Evolutionary conservation across 768 basidiomycete species (phyloP).

Genomic region (Macrolepiota fuliginosa): DNA sequence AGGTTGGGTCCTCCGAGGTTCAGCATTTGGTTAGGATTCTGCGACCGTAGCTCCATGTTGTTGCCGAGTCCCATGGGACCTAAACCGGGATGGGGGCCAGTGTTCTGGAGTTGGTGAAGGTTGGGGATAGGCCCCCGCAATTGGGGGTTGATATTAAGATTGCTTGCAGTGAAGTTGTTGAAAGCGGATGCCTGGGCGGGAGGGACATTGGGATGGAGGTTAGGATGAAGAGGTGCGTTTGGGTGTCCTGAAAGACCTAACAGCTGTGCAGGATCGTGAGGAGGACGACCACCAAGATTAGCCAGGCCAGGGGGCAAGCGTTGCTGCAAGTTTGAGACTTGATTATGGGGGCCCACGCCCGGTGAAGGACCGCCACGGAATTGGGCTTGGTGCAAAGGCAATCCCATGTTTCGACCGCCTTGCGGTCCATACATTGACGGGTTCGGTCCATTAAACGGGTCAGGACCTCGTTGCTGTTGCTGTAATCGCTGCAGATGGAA

Average conservation of each 20-base stretch:
- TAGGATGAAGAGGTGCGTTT: constrained; percentile 42
- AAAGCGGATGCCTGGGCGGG: constrained; percentile 41
- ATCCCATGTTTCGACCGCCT: constrained; percentile 47
- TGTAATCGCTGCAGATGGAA: constrained; percentile 59
- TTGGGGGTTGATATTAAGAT: constrained; percentile 44
- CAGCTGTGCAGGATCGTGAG: constrained; percentile 74
- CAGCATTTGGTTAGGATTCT: constrained; percentile 50
- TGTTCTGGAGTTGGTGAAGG: constrained; percentile 46
- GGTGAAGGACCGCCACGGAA: constrained; percentile 75
- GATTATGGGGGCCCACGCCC: constrained; percentile 42
- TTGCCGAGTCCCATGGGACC: constrained; percentile 49
- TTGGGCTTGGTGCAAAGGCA: constrained; percentile 58
- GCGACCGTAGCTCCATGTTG: constrained; percentile 52
- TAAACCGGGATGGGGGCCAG: constrained; percentile 46
- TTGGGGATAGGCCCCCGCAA: constrained; percentile 52
- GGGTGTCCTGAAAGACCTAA: constrained; percentile 45
- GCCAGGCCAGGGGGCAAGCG: constrained; percentile 79
- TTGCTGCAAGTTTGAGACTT: constrained; percentile 45
- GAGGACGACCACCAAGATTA: constrained; percentile 78
- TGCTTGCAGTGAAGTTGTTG: constrained; percentile 49
- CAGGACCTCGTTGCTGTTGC: constrained; percentile 47
- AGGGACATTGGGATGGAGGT: constrained; percentile 42
- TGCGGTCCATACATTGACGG: constrained; percentile 56
- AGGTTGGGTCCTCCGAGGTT: constrained; percentile 44
- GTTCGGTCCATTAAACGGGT: constrained; percentile 52